A percentile compares a stretch with the other conserved stretches of the same genome.
phyloP scores from a whole-genome alignment of 2,329 filamentous ascomycete genomes.

The Paecilomyces sp. region DNA sequence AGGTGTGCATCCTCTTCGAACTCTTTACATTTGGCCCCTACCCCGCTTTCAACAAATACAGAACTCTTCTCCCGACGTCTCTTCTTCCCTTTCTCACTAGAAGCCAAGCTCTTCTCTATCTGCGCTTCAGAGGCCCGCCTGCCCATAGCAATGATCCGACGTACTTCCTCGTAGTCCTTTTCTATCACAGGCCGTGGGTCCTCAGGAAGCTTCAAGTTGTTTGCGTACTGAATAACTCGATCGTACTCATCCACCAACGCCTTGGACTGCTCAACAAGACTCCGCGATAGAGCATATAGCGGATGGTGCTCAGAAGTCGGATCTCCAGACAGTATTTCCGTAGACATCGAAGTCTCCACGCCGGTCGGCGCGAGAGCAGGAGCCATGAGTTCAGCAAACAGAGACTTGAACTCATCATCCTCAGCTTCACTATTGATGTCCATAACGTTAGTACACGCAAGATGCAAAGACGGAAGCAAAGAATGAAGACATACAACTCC shows the following conservation, averaged over 20 bases:
- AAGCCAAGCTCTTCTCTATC: slow-evolving; percentile 8
- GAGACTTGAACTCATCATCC: slow-evolving; percentile 5
- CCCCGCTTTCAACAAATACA: neutral
- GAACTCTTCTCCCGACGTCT: neutral
- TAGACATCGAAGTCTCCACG: neutral
- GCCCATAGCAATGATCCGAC: slow-evolving; percentile 9
- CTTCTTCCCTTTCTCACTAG: neutral
- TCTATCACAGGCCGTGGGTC: slow-evolving; percentile 6
- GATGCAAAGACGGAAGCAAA: neutral
- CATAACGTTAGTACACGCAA: neutral
- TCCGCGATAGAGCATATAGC: slow-evolving; percentile 5
- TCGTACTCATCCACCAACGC: slow-evolving; percentile 6
- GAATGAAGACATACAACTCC: slow-evolving; percentile 5
- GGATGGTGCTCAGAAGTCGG: slow-evolving; percentile 2
- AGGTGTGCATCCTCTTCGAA: slow-evolving; percentile 10
- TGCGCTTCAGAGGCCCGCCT: slow-evolving; percentile 7
- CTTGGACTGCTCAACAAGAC: slow-evolving; percentile 4
- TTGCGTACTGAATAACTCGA: slow-evolving; percentile 3
- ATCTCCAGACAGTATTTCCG: neutral
- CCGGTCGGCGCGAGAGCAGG: slow-evolving; percentile 5
- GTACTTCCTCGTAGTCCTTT: slow-evolving; percentile 8
- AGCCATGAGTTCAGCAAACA: slow-evolving; percentile 4
- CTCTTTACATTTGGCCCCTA: neutral
- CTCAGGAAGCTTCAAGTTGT: slow-evolving; percentile 2
- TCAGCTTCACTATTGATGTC: slow-evolving; percentile 3